Conservation (phyloP, 371 early-diverging fungal species). For the Apophysomyces variabilis region DNA sequence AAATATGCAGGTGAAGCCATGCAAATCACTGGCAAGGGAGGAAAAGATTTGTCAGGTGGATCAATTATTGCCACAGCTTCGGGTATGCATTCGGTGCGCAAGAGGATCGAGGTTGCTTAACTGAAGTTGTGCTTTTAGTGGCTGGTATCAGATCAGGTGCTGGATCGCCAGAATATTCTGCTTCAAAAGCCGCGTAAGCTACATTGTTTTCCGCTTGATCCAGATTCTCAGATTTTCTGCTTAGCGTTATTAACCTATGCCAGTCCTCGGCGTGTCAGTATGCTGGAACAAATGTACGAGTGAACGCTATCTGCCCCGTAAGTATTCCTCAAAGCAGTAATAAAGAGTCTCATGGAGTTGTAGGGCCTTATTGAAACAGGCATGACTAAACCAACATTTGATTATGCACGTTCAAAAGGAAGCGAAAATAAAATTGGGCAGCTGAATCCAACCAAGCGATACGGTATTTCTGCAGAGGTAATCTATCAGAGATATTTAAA, state of each 20-base stretch:
- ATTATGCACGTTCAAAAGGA: conserved; percentile 51
- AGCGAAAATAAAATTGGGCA: conserved; percentile 56
- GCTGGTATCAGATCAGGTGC: conserved; percentile 55
- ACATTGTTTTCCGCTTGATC: background rate
- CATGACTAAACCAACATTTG: conserved; percentile 59
- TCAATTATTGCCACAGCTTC: conserved; percentile 54
- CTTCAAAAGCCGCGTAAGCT: conserved; percentile 54
- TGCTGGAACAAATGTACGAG: conserved; percentile 53
- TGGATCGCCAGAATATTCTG: conserved; percentile 49
- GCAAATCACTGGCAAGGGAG: conserved; percentile 43
- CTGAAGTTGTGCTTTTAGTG: conserved; percentile 23
- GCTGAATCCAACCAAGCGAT: conserved; percentile 55
- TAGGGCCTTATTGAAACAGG: conserved; percentile 63
- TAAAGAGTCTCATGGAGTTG: background rate
- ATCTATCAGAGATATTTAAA: background rate
- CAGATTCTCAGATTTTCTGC: background rate
- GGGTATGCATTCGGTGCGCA: conserved; percentile 21
- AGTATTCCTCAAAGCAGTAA: conserved; percentile 1
- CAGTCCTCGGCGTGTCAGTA: conserved; percentile 54
- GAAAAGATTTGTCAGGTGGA: conserved; percentile 45
- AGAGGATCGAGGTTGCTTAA: background rate
- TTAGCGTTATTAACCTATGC: conserved; percentile 56
- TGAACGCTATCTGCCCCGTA: conserved; percentile 67
- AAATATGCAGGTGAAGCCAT: conserved; percentile 45
- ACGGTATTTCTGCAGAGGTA: conserved; percentile 53